A percentile compares a stretch with the other conserved stretches of the same genome.
Evolutionary conservation across 2,329 filamentous ascomycete species (phyloP).

Genomic region (Trichothecium roseum): DNA sequence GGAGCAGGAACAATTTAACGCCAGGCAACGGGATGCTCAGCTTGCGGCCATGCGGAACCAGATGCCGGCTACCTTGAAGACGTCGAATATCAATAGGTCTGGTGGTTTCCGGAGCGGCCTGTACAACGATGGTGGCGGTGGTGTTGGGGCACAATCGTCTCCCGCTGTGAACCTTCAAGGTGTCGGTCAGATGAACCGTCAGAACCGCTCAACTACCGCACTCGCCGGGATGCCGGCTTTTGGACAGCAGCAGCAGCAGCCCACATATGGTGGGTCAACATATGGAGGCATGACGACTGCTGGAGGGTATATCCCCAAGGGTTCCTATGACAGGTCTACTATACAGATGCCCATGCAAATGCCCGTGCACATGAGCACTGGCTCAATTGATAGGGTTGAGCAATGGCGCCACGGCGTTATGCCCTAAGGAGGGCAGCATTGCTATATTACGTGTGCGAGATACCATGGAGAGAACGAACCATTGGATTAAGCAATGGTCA

Average conservation of each 20-base stretch:
- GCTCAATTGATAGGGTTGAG: conserved; percentile 25
- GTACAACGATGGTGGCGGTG: conserved; percentile 44
- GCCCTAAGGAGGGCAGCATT: conserved; percentile 12
- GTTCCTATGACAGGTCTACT: conserved; percentile 7
- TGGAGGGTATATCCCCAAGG: conserved; percentile 3
- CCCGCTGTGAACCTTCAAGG: conserved; percentile 15
- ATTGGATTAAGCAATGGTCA: too few species aligned
- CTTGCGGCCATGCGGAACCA: conserved; percentile 37
- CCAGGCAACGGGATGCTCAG: conserved; percentile 34
- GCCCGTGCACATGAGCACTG: conserved; percentile 9
- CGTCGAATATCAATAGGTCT: conserved; percentile 18
- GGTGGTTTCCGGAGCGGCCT: conserved; percentile 40
- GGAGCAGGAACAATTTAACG: conserved; percentile 28
- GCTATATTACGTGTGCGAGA: neutral
- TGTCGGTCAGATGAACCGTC: conserved; percentile 11
- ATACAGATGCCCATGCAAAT: conserved; percentile 13
- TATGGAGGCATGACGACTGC: conserved; percentile 14
- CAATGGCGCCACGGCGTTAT: conserved; percentile 31
- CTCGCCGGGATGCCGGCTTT: conserved; percentile 12
- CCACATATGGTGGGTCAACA: conserved; percentile 15
- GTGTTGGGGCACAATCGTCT: conserved; percentile 17
- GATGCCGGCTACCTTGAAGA: conserved; percentile 32
- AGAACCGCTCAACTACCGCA: conserved; percentile 18
- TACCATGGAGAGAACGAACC: neutral
- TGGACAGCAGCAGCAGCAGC: conserved; percentile 11